These are phyloP conservation scores for Nemania sp. DNA, from an alignment of 2,329 filamentous ascomycete genomes.

Conservation along the genomic window DNA sequence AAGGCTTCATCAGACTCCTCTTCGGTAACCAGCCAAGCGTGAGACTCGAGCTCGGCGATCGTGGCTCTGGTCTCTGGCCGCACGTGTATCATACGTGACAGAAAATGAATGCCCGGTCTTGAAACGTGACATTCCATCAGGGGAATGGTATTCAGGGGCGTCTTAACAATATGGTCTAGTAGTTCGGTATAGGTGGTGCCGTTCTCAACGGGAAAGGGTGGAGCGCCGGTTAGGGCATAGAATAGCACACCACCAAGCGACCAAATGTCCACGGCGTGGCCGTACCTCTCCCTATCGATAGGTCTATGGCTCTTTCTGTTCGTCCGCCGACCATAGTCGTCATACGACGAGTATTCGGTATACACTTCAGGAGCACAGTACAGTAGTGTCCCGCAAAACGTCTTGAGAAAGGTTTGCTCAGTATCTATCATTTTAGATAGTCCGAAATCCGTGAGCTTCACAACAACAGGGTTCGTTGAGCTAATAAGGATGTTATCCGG, in stretches of 20 bases:
- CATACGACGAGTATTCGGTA: slow-evolving; percentile 68
- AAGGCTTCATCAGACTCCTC: slow-evolving; percentile 65
- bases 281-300: slow-evolving; percentile 68
- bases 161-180: slow-evolving; percentile 84
- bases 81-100: slow-evolving; percentile 78
- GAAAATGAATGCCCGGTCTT: slow-evolving; percentile 69
- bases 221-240: slow-evolving; percentile 75
- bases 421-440: slow-evolving; percentile 92
- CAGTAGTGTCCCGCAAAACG: slow-evolving; percentile 92
- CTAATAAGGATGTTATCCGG: slow-evolving; percentile 94
- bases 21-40: slow-evolving; percentile 75
- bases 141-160: slow-evolving; percentile 66
- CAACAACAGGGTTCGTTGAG: slow-evolving; percentile 69
- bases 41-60: slow-evolving; percentile 68
- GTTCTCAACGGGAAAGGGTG: slow-evolving; percentile 79
- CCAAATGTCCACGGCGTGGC: slow-evolving; percentile 93
- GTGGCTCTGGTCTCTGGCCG: slow-evolving; percentile 78
- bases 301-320: slow-evolving; percentile 64
- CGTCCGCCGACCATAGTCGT: slow-evolving; percentile 68
- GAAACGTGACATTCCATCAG: slow-evolving; percentile 65
- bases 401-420: slow-evolving; percentile 89
- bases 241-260: slow-evolving; percentile 92
- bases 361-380: slow-evolving; percentile 98
- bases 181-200: slow-evolving; percentile 79
- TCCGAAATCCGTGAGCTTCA: slow-evolving; percentile 96